Conservation (phyloP, 768 basidiomycete genomes). For the Mycena indigotica region DNA sequence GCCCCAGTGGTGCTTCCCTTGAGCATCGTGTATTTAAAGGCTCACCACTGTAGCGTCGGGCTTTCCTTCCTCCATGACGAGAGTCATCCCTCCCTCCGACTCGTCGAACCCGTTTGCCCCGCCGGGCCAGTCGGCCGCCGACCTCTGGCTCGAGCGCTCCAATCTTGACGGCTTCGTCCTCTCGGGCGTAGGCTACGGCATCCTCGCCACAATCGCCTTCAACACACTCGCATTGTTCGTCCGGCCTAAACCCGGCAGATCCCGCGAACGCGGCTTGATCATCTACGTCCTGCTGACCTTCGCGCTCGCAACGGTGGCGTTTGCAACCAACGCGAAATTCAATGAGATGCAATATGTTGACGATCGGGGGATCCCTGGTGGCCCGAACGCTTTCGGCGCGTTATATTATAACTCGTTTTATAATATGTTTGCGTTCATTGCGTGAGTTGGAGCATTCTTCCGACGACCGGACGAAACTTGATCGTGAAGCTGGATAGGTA, state of each 20-base stretch:
- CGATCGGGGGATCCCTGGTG: not conserved
- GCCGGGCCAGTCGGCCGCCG: not conserved
- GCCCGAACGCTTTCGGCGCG: not conserved
- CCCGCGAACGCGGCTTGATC: not conserved
- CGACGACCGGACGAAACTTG: no score
- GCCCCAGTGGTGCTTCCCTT: no score
- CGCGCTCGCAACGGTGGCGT: not conserved
- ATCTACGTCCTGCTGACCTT: not conserved
- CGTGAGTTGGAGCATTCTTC: not conserved
- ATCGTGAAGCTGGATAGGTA: no score
- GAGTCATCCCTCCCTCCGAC: no score
- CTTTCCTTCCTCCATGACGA: no score
- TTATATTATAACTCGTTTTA: not conserved
- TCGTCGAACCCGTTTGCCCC: conserved; percentile 2
- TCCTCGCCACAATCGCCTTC: not conserved
- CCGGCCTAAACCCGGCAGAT: not conserved
- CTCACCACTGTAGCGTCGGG: no score
- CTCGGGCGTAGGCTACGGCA: conserved; percentile 2
- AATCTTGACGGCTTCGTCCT: conserved; percentile 5
- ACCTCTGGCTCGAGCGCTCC: conserved; percentile 9
- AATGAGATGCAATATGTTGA: not conserved
- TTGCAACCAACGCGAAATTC: not conserved
- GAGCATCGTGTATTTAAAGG: no score
- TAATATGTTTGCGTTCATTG: conserved; percentile 2
- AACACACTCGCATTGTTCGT: not conserved